These are phyloP conservation scores for Zygoascus bituminiphila DNA, from an alignment of 805 yeast genomes.

Conservation along the genomic window DNA sequence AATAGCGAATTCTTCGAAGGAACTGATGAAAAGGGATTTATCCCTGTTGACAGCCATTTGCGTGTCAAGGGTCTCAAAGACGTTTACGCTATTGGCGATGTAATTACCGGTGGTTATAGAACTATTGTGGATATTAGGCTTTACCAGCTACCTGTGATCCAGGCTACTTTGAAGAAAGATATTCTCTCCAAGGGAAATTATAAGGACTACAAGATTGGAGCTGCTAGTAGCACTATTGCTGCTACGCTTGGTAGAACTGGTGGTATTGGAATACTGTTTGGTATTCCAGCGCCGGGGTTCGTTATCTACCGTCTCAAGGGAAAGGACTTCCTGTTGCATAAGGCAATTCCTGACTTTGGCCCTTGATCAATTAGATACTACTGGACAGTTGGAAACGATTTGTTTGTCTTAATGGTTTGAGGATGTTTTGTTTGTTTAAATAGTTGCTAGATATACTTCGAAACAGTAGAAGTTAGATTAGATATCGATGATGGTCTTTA, in stretches of 20 bases:
- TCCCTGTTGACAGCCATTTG: conserved; percentile 13
- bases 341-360: background rate
- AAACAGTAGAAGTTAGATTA: no score
- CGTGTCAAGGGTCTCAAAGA: conserved; percentile 10
- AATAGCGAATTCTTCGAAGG: conserved; percentile 14
- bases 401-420: no score
- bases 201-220: conserved; percentile 2
- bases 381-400: no score
- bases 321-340: conserved; percentile 10
- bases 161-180: conserved; percentile 13
- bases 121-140: conserved; percentile 10
- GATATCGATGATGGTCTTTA: no score
- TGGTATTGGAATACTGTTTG: conserved; percentile 18
- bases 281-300: conserved; percentile 16
- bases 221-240: conserved; percentile 1
- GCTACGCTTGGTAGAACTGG: conserved; percentile 16
- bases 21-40: conserved; percentile 12
- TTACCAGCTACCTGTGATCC: conserved; percentile 9
- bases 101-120: conserved; percentile 7
- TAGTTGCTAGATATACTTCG: no score
- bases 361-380: no score
- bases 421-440: no score
- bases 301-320: conserved; percentile 12
- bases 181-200: conserved; percentile 1
- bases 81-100: conserved; percentile 18